phyloP scores from a whole-genome alignment of 768 basidiomycete genomes.

The Ephemerocybe angulata region DNA sequence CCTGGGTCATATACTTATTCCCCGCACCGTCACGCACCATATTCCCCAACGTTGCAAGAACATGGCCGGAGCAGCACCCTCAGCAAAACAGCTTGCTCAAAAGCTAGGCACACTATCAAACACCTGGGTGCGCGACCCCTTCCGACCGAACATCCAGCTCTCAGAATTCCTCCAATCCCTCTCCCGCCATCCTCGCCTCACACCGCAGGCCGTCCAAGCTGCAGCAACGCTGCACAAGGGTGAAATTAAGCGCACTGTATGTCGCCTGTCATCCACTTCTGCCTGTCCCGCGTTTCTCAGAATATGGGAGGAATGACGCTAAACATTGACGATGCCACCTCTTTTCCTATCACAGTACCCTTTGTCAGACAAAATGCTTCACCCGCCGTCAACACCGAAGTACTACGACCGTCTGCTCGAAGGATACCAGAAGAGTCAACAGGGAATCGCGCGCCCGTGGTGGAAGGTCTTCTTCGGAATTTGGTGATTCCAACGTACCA shows the following conservation, averaged over 20 bases:
- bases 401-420: conserved; percentile 74
- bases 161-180: conserved; percentile 61
- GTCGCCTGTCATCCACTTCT: conserved; percentile 31
- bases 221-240: conserved; percentile 53
- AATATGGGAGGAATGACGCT: background rate
- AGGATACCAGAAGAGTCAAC: conserved; percentile 69
- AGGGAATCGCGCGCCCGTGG: conserved; percentile 76
- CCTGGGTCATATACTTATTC: background rate
- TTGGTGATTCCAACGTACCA: too few species aligned
- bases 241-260: conserved; percentile 51
- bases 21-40: background rate
- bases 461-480: conserved; percentile 82
- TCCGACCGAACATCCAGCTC: conserved; percentile 74
- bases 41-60: background rate
- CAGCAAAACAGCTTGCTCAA: conserved; percentile 38
- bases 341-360: conserved; percentile 48
- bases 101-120: conserved; percentile 55
- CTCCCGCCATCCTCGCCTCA: conserved; percentile 65
- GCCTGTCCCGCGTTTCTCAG: conserved; percentile 6
- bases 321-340: background rate
- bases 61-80: conserved; percentile 17
- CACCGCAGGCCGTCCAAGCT: conserved; percentile 56
- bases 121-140: conserved; percentile 68
- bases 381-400: conserved; percentile 66
- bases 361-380: conserved; percentile 57